Base-by-base conservation (phyloP, 306 rosid genomes). In the Glycyrrhiza uralensis region DNA sequence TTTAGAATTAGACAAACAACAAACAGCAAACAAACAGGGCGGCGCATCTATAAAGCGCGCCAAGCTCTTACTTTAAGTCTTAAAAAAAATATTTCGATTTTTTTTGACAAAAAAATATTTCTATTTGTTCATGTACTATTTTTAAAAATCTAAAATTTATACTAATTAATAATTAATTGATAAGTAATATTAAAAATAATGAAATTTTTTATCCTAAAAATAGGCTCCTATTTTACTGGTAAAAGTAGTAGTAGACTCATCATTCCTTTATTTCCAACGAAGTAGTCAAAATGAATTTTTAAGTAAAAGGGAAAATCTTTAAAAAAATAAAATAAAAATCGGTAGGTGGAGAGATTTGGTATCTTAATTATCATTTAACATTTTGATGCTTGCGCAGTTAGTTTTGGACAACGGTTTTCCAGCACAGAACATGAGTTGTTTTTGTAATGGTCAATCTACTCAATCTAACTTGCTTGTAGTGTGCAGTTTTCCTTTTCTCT, bases 341-440 rank as follows among this genome's bases (percentile, higher is more conserved):
- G 14, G 33, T 66, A 14, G 80, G 75, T 66, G 19, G 7, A 66
- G 61, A 9, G 38, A 32, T 76, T 50, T 61, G 30, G 24, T 30
- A 13, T 50, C 45, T 32, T 7, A 58, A 58, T 61, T 51, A 74
- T 7, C 51, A 5, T 36, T 13, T 46, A 32, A 30, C 11, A 57
- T 20, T 6, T 57, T 41, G 57, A 55, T 41, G 12, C 30, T 26
- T 30, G 52, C 10, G 26, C 52, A 61, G 35, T 22, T 33, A 13
- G 64, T 50, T 62, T 50, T 38, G 66, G 14, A 41, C 58, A 52
- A 14, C 52, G 19, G 6, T 56, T 63, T 38, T 26, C 72, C 72
- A 50, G 61, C 54, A 23, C 22, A 35, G 3, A 42, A 51, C 57
- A 64, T n/a, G 5, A 3, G 12, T 13, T 62, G 19, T 51, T 49